These are phyloP conservation scores for Alternaria ethzedia DNA, from an alignment of 2,329 filamentous ascomycete genomes.

Conservation along the genomic window DNA sequence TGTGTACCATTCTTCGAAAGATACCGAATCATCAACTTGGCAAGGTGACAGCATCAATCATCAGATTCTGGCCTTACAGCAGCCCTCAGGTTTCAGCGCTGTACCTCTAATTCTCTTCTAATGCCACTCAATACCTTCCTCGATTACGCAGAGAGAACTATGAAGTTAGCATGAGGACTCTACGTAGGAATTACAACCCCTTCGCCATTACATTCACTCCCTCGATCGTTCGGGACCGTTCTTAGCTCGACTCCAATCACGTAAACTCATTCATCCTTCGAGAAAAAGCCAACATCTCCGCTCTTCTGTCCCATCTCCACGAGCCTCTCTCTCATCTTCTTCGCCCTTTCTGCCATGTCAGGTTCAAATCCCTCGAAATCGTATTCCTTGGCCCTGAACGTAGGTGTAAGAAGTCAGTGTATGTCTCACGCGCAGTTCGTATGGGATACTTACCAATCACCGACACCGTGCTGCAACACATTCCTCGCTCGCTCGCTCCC, in stretches of 20 bases:
- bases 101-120: not conserved
- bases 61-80: not conserved
- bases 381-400: constrained; percentile 59
- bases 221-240: not conserved
- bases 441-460: constrained; percentile 56
- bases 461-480: constrained; percentile 76
- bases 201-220: not conserved
- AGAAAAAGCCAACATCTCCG: constrained; percentile 65
- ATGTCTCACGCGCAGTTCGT: not conserved
- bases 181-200: not conserved
- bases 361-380: constrained; percentile 67
- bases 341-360: constrained; percentile 64
- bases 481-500: constrained; percentile 68
- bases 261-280: constrained; percentile 41
- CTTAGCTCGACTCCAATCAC: not conserved
- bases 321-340: constrained; percentile 68
- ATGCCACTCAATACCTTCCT: not conserved
- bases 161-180: not conserved
- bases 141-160: not conserved
- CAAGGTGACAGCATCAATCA: not conserved
- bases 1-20: not conserved
- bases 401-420: not conserved
- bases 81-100: not conserved
- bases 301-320: constrained; percentile 67
- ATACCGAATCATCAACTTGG: not conserved